phyloP scores from a whole-genome alignment of 2,329 filamentous ascomycete genomes.

The Stachybotrys echinatus region DNA sequence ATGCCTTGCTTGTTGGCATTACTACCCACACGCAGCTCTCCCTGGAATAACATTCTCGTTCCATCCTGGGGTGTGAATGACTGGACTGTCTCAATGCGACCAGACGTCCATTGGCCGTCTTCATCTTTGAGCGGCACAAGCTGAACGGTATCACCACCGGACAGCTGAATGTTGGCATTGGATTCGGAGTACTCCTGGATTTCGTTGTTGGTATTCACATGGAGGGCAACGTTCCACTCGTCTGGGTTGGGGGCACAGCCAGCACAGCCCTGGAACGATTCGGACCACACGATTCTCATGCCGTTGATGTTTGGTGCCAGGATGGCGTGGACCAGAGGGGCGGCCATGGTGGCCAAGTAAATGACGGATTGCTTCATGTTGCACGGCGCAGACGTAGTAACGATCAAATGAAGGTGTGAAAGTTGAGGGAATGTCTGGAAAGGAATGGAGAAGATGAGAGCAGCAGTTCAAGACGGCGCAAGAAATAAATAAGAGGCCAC shows the following conservation, averaged over 20 bases:
- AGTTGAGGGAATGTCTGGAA: not conserved
- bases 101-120: slow-evolving; percentile 41
- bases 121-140: slow-evolving; percentile 38
- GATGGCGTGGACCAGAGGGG: slow-evolving; percentile 25
- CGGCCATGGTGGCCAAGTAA: slow-evolving; percentile 11
- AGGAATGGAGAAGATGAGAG: not conserved
- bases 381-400: not conserved
- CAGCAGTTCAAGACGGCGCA: not conserved
- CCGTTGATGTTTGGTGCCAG: slow-evolving; percentile 31
- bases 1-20: slow-evolving; percentile 38
- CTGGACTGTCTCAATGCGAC: slow-evolving; percentile 41
- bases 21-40: slow-evolving; percentile 37
- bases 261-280: slow-evolving; percentile 35
- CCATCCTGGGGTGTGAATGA: slow-evolving; percentile 37
- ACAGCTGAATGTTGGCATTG: slow-evolving; percentile 42
- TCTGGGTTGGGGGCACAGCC: slow-evolving; percentile 28
- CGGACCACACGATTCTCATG: slow-evolving; percentile 38
- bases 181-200: slow-evolving; percentile 40
- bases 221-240: slow-evolving; percentile 40
- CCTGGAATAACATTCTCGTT: slow-evolving; percentile 36
- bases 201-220: slow-evolving; percentile 44
- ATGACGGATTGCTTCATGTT: slow-evolving; percentile 19
- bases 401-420: not conserved
- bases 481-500: slow-evolving; percentile 1
- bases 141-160: slow-evolving; percentile 45